Percentiles rank a stretch among this genome's conserved stretches.
Conservation (phyloP, 164 flowering plant genomes). For the Chimonanthus praecox region DNA sequence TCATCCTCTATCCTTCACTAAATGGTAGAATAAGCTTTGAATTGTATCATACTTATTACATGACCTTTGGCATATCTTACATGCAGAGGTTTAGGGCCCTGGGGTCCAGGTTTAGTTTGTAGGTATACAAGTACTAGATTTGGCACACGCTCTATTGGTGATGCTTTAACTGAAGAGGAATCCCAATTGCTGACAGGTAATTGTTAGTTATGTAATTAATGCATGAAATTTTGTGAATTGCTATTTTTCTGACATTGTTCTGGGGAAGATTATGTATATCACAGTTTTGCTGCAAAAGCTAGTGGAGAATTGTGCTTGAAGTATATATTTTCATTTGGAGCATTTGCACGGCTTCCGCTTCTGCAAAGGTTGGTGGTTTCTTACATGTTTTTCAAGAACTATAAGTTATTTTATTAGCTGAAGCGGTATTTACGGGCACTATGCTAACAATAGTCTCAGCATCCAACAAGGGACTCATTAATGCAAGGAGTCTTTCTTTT, state of each 20-base stretch:
- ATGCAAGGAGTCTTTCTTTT: no score
- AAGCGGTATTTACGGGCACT: no score
- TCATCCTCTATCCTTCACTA: not conserved
- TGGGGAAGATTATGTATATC: constrained; percentile 72
- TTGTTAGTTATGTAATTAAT: not conserved
- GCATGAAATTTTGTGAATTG: not conserved
- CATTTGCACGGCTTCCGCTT: constrained; percentile 83
- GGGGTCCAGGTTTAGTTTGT: constrained; percentile 76
- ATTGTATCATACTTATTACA: not conserved
- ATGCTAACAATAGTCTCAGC: no score
- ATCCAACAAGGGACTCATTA: no score
- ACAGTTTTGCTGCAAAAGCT: constrained; percentile 88
- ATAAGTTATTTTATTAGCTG: no score
- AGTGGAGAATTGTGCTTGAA: constrained; percentile 97
- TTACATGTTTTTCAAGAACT: constrained; percentile 3
- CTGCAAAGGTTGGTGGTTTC: constrained; percentile 48
- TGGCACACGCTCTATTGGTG: constrained; percentile 48
- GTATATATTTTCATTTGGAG: constrained; percentile 89
- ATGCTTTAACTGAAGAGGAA: constrained; percentile 48
- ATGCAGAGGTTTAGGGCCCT: constrained; percentile 92
- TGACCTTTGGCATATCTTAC: constrained; percentile 2
- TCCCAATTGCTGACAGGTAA: constrained; percentile 70
- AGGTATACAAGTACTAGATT: constrained; percentile 70
- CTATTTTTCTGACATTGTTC: not conserved
- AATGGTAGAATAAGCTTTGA: not conserved